Evolutionary conservation across 352 stramenopile genomes (phyloP), one percentile per base, ranked within the genome.

Genomic region (Phytophthora sojae): DNA sequence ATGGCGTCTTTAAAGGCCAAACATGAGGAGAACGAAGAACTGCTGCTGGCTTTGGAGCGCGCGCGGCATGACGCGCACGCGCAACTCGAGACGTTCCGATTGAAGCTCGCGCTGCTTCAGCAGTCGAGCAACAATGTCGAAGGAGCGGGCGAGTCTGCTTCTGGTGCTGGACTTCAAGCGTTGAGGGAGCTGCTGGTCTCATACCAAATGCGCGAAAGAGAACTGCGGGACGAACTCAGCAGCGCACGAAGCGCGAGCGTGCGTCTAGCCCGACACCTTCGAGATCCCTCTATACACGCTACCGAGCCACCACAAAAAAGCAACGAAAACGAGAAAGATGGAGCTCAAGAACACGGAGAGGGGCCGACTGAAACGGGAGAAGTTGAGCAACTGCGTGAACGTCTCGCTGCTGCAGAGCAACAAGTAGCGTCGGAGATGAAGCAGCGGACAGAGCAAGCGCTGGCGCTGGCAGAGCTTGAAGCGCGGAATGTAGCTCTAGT

Each of bases 1-100:
- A 50, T 45, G 17, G 19, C 51, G 1, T 37, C 67, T 1, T 77
- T 79, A 64, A 76, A 81, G 54, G 53, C 57, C 7, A 90, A 88
- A 54, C 58, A 35, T 2, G 70, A 82, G 26, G 78, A 90, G 37
- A 79, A 75, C 9, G 80, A 90, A 65, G 80, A 90, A 42, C 54
- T 88, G 2, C 0, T 85, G 17, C 25, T 88, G n/a, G 30, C 68
- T 4, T 70, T 79, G 57, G 81, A 89, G 25, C 79, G 79, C 2
- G 56, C 80, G 4, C 54, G 69, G 2, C 73, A 83, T 32, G 80
- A 90, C n/a, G 50, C 71, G 21, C 77, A 90, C 61, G 79, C 78
- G 0, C 73, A 88, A 58, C 37, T 82, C 0, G 80, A 90, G 14
- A 61, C 74, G 5, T 85, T 81, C 47, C 80, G 82, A 6, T 23